Percentiles rank a stretch among this genome's conserved stretches.
These are phyloP conservation scores for Corymbia maculata DNA, from an alignment of 345 rosid genomes.

Conservation along the genomic window DNA sequence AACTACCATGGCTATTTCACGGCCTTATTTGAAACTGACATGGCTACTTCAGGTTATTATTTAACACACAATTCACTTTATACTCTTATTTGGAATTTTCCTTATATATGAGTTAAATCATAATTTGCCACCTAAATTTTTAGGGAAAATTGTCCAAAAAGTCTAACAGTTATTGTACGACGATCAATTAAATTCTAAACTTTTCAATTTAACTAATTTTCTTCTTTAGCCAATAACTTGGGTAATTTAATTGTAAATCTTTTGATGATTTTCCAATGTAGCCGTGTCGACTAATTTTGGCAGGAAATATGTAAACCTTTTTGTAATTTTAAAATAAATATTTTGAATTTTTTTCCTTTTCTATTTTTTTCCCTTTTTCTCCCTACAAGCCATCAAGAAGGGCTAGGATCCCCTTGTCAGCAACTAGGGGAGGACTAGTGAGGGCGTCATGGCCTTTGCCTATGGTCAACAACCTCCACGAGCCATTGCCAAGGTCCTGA, in stretches of 20 bases:
- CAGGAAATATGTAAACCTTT: neutral
- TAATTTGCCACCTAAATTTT: neutral
- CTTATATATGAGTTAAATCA: neutral
- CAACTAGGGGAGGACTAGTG: neutral
- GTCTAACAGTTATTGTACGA: neutral
- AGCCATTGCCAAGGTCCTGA: neutral
- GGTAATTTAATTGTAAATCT: neutral
- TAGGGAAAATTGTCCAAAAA: neutral
- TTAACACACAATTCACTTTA: too few relatives aligned
- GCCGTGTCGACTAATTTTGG: neutral
- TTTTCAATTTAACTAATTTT: neutral
- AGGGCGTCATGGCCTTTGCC: neutral
- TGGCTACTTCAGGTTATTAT: too few relatives aligned
- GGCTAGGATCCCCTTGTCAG: neutral
- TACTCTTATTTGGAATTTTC: too few relatives aligned
- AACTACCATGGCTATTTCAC: too few relatives aligned
- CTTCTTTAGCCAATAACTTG: too few relatives aligned
- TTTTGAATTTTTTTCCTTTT: too few relatives aligned
- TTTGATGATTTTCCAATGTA: neutral
- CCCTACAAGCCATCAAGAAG: neutral
- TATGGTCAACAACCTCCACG: rapidly evolving
- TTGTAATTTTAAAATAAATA: neutral
- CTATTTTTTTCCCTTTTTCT: too few relatives aligned
- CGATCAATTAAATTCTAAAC: neutral
- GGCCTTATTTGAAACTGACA: too few relatives aligned